Evolutionary conservation across 2,329 filamentous ascomycete species (phyloP), one percentile per base, ranked within the genome.

Genomic region (Epichloe brachyelytri): DNA sequence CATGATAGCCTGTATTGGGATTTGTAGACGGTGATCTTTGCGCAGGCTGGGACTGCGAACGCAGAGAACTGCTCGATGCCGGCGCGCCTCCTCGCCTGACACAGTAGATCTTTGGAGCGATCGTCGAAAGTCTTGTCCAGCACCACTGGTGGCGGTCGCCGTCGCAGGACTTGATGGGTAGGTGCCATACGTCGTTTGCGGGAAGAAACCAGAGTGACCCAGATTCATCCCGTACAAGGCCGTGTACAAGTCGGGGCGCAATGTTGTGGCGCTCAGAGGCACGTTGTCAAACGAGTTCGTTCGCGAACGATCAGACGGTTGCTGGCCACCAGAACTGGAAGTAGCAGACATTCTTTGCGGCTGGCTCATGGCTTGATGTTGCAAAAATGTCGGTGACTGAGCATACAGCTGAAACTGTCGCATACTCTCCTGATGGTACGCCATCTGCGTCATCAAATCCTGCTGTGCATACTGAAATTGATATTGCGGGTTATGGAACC

Each of bases 41-140:
- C 3, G 80, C 79, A 22, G 80, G 80, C 60, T 83, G 80, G n/a
- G 80, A 83, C 60, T 84, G 80, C 26, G 80, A 84, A 55, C 80
- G 73, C 54, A 81, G 63, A n/a, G 78, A 70, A 57, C 79, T 77
- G 51, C 70, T 76, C 26, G 77, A 71, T 48, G 72, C 65, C 38
- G 70, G 65, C 17, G 67, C 60, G 10, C 71, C 71, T 14, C 71
- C 37, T 82, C 78, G 22, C 71, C 75, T 15, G 72, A 67, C 22
- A 70, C 65, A 10, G 70, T 68, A 1, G 77, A 75, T 58, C 80
- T 70, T 56, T 83, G 78, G 50, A 79, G 65, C 45, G 76, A 73
- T 48, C 79, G 72, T 55, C 80, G 73, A 57, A 76, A 77, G 54
- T 83, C 80, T 33, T 76, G 67, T 7, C 64, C 62, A 7, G 65